phyloP scores from a whole-genome alignment of 495 filamentous ascomycete species.

The Penicillium ochrochloron region DNA sequence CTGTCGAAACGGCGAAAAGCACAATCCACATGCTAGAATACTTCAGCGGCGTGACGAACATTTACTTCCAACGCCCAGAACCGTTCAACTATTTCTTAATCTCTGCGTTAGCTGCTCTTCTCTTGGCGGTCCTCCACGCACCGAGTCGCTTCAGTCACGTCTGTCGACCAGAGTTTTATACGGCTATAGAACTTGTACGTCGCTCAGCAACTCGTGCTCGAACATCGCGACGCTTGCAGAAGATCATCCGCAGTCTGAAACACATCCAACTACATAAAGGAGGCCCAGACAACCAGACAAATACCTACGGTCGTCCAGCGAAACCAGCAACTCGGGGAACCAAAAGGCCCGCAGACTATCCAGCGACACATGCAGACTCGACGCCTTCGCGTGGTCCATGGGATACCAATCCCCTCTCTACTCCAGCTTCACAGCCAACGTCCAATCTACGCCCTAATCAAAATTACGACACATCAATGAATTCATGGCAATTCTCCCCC shows the following conservation, averaged over 20 bases:
- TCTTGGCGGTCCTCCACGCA: slow-evolving; percentile 78
- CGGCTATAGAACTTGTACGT: slow-evolving; percentile 78
- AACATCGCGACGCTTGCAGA: slow-evolving; percentile 44
- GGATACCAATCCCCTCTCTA: neutral
- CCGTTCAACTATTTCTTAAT: slow-evolving; percentile 87
- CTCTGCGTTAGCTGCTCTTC: slow-evolving; percentile 76
- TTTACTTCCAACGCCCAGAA: slow-evolving; percentile 77
- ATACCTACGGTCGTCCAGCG: neutral
- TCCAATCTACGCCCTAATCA: neutral
- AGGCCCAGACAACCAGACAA: slow-evolving; percentile 7
- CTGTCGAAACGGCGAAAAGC: slow-evolving; percentile 75
- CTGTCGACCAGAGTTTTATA: slow-evolving; percentile 78
- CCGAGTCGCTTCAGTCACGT: slow-evolving; percentile 69
- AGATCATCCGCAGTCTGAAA: slow-evolving; percentile 47
- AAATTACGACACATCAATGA: neutral
- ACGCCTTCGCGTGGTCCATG: neutral
- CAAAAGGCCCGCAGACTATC: neutral
- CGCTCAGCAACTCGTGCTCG: slow-evolving; percentile 52
- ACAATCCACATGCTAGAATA: slow-evolving; percentile 73
- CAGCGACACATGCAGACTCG: neutral
- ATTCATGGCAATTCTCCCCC: slow-evolving; percentile 32
- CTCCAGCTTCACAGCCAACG: neutral
- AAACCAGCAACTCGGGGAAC: neutral
- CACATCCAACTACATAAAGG: slow-evolving; percentile 37
- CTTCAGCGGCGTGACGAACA: slow-evolving; percentile 71